These are phyloP conservation scores for Claviceps sp. DNA, from an alignment of 2,329 filamentous ascomycete genomes.

Conservation along the genomic window DNA sequence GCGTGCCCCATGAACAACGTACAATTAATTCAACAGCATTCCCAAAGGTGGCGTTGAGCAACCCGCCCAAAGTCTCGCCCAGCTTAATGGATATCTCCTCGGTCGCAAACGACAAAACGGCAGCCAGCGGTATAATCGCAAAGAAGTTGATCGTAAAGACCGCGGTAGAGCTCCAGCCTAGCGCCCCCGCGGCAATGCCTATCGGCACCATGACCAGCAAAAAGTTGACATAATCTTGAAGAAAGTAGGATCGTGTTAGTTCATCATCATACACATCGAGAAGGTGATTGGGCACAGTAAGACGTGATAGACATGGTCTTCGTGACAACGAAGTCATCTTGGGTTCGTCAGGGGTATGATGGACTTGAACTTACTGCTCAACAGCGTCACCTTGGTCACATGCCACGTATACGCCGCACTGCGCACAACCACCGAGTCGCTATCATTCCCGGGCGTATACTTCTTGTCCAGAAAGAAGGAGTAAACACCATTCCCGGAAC, in stretches of 20 bases:
- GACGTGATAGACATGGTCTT: not conserved
- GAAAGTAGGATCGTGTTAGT: not conserved
- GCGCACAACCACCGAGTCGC: conserved; percentile 30
- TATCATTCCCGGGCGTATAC: conserved; percentile 39
- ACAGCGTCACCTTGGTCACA: conserved; percentile 40
- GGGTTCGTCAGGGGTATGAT: too few relatives aligned
- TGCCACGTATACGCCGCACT: conserved; percentile 38
- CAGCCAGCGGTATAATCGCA: conserved; percentile 63
- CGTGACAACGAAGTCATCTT: too few relatives aligned
- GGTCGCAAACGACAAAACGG: conserved; percentile 63
- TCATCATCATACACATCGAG: too few relatives aligned
- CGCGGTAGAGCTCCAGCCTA: conserved; percentile 49
- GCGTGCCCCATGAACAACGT: conserved; percentile 13
- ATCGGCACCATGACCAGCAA: conserved; percentile 61
- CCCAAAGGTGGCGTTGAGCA: conserved; percentile 66
- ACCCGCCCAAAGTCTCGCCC: conserved; percentile 59
- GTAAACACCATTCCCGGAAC: conserved; percentile 12
- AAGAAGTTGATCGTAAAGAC: conserved; percentile 71
- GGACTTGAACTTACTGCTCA: conserved; percentile 38
- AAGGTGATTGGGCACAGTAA: too few relatives aligned
- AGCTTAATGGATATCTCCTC: conserved; percentile 62
- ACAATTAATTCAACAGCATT: conserved; percentile 73
- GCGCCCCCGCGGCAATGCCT: conserved; percentile 52
- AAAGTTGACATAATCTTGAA: conserved; percentile 49
- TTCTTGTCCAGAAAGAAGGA: conserved; percentile 36